Percentiles rank a stretch among this genome's conserved stretches.
Conservation (phyloP, 768 basidiomycete genomes). For the Suillus hirtellus region DNA sequence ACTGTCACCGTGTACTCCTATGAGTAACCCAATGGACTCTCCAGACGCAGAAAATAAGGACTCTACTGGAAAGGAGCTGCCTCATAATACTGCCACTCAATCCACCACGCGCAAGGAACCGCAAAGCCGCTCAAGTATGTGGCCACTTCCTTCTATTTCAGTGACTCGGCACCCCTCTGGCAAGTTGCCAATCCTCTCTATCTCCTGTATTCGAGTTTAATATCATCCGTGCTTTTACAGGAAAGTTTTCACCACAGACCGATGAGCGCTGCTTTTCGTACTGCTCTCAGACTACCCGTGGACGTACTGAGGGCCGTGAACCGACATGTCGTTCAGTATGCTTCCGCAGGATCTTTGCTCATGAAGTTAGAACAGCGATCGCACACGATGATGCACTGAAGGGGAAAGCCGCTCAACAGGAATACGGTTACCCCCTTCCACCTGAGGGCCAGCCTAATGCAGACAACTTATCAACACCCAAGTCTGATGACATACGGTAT, state of each 20-base stretch:
- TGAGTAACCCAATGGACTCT: constrained; percentile 8
- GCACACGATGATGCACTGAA: constrained; percentile 31
- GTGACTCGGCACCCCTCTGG: constrained; percentile 26
- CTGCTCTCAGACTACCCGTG: constrained; percentile 57
- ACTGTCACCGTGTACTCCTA: constrained; percentile 2
- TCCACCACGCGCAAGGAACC: constrained; percentile 7
- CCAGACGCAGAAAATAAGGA: constrained; percentile 4
- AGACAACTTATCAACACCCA: constrained; percentile 17
- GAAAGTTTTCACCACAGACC: constrained; percentile 55
- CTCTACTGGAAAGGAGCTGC: background rate
- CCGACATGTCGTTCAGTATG: constrained; percentile 62
- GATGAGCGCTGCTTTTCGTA: constrained; percentile 69
- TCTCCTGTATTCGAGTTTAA: background rate
- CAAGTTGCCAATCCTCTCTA: constrained; percentile 12
- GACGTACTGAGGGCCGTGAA: constrained; percentile 49
- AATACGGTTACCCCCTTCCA: constrained; percentile 61
- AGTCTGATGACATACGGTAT: constrained; percentile 44
- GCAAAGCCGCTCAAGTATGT: constrained; percentile 8
- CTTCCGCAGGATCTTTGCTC: constrained; percentile 64
- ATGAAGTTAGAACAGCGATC: constrained; percentile 59
- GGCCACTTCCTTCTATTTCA: constrained; percentile 24
- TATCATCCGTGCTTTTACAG: constrained; percentile 30
- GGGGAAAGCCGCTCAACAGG: constrained; percentile 43
- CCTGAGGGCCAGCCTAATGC: constrained; percentile 58
- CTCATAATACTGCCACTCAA: constrained; percentile 2